Conservation (phyloP, 306 rosid species). For the Macrotyloma uniflorum region DNA sequence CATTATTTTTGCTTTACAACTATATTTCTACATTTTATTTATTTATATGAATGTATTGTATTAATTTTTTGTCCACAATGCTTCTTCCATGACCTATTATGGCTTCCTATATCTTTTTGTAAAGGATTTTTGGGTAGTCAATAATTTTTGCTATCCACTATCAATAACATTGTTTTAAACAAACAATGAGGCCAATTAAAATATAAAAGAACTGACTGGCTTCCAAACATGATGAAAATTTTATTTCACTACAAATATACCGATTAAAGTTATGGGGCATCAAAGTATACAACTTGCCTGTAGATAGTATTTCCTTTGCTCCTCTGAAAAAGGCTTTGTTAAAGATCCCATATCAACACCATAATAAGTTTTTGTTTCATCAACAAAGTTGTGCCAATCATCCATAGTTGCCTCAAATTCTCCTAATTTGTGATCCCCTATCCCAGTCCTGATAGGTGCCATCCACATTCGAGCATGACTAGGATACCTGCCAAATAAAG, state of each 20-base stretch:
- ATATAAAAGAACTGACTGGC: background rate
- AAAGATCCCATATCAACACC: slow-evolving; percentile 94
- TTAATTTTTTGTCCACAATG: too few relatives aligned
- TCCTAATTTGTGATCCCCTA: slow-evolving; percentile 65
- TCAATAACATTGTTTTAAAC: too few relatives aligned
- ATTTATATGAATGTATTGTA: too few relatives aligned
- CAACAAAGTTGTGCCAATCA: slow-evolving; percentile 73
- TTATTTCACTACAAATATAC: background rate
- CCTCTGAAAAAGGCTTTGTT: slow-evolving; percentile 81
- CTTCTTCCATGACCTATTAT: too few relatives aligned
- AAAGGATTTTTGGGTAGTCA: too few relatives aligned
- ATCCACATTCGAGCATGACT: slow-evolving; percentile 99
- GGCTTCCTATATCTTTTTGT: too few relatives aligned
- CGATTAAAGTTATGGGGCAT: slow-evolving; percentile 2
- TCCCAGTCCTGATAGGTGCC: slow-evolving; percentile 85
- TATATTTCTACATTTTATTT: too few relatives aligned
- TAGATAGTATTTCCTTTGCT: slow-evolving; percentile 93
- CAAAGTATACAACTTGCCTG: slow-evolving; percentile 58
- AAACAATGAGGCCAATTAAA: slow-evolving; percentile 6
- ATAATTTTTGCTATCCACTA: too few relatives aligned
- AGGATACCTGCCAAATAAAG: slow-evolving; percentile 79
- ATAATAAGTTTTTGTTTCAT: slow-evolving; percentile 69
- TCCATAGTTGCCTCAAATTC: slow-evolving; percentile 80
- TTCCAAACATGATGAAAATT: background rate
- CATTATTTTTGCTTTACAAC: too few relatives aligned